Percentiles rank a stretch among this genome's conserved stretches.
Conservation (phyloP, 495 filamentous ascomycete genomes). For the Penicillium psychrofluorescens region DNA sequence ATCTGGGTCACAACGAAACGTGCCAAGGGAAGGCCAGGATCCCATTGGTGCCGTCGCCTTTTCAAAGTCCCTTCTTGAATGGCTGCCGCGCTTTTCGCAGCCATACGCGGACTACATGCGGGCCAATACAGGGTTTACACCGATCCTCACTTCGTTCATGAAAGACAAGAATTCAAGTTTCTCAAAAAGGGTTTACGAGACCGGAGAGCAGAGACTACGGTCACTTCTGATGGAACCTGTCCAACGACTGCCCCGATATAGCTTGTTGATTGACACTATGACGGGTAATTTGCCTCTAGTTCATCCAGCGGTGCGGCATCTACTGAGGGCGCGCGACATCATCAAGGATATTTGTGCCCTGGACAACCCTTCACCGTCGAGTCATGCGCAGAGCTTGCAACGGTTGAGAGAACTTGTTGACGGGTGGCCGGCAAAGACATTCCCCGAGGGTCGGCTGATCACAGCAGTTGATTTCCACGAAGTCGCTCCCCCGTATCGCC, state of each 20-base stretch:
- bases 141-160: constrained; percentile 66
- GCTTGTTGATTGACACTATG: constrained; percentile 92
- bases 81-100: constrained; percentile 83
- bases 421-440: constrained; percentile 68
- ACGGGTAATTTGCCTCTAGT: constrained; percentile 71
- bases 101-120: constrained; percentile 89
- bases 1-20: constrained; percentile 23
- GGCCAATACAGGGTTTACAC: constrained; percentile 74
- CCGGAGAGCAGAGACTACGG: constrained; percentile 83
- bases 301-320: constrained; percentile 69
- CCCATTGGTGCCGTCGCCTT: constrained; percentile 66
- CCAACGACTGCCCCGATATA: constrained; percentile 90
- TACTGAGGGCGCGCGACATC: constrained; percentile 82
- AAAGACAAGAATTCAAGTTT: constrained; percentile 71
- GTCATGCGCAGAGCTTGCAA: constrained; percentile 62
- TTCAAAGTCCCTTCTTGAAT: constrained; percentile 71
- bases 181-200: constrained; percentile 67
- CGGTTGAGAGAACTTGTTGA: constrained; percentile 68
- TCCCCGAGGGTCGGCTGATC: constrained; percentile 73
- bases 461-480: constrained; percentile 78
- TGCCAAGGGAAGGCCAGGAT: constrained; percentile 48
- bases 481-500: constrained; percentile 63
- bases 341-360: constrained; percentile 93
- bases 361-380: constrained; percentile 55
- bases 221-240: constrained; percentile 96